Percentiles rank a stretch among this genome's conserved stretches.
Evolutionary conservation across 2,329 filamentous ascomycete species (phyloP).

Genomic region (Ascochyta fabae): DNA sequence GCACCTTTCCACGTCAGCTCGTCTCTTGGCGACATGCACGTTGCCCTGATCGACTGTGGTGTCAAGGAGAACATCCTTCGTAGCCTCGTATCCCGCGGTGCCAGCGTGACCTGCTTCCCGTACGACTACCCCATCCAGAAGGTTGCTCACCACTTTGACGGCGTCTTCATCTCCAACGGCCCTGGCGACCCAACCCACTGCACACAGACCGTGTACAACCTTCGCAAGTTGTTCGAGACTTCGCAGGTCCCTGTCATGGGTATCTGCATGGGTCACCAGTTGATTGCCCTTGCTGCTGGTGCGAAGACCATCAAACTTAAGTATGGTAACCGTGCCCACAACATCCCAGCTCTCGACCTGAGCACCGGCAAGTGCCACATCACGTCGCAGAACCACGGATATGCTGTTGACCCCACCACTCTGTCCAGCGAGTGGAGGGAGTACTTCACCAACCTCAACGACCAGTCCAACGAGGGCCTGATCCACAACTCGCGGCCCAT

Average conservation of each 20-base stretch:
- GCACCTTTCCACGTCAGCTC: conserved; percentile 95
- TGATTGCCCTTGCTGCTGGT: conserved; percentile 86
- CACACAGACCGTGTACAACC: conserved; percentile 90
- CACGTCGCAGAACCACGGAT: conserved; percentile 97
- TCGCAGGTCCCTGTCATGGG: conserved; percentile 95
- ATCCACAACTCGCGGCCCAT: conserved; percentile 96
- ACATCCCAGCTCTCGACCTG: conserved; percentile 93
- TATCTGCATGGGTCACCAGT: conserved; percentile 96
- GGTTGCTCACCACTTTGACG: conserved; percentile 96
- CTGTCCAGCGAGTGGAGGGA: conserved; percentile 90
- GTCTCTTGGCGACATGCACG: conserved; percentile 80
- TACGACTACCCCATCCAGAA: conserved; percentile 98
- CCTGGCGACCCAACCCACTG: conserved; percentile 98
- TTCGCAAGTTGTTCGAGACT: conserved; percentile 86
- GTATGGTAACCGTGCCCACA: conserved; percentile 98
- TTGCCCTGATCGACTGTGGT: conserved; percentile 95
- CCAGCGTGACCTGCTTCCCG: conserved; percentile 92
- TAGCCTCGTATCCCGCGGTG: conserved; percentile 88
- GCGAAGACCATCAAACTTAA: conserved; percentile 96
- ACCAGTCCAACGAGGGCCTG: conserved; percentile 96
- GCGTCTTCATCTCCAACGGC: conserved; percentile 98
- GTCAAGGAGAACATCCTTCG: conserved; percentile 99
- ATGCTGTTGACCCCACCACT: conserved; percentile 86
- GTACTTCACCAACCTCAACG: conserved; percentile 98
- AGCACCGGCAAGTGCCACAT: conserved; percentile 98